Base-by-base conservation (phyloP, 345 rosid genomes). In the Geranium rotundifolium region DNA sequence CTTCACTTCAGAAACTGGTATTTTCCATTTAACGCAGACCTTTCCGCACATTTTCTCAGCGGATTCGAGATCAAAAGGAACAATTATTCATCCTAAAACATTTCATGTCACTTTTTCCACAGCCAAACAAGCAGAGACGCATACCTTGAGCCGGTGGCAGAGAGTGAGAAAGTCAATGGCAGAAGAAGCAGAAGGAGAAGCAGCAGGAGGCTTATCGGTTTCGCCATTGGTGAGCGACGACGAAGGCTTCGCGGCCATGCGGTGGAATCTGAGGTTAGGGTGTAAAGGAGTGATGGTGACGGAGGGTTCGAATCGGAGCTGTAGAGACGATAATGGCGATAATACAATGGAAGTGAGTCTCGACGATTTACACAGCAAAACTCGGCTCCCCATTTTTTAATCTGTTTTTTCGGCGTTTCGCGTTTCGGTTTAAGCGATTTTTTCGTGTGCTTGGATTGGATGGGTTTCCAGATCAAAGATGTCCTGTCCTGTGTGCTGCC, bases 141-240 rank as follows among this genome's bases (percentile, higher is more conserved):
- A 58, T 57, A 88, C 98, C 88, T 92, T 92, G 65, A 92, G 97
- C 61, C 85, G 85, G 79, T 89, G 85, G 61, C 97, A 87, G 31
- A 89, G 84, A n/a, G 96, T 73, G 76, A 92, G 97, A 59, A 92
- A 89, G 71, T 92, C 98, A 23, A 92, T 75, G 6, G 86, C 95
- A 27, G 97, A 85, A 13, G 88, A 71, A 66, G 83, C 74, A 17
- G 90, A 71, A 34, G 76, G 55, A 3, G 73, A 62, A 5, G 74
- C 55, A 49, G 68, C 20, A 62, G 75, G 66, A 63, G 71, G 69
- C 34, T 52, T 58, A 60, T 59, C 54, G 60, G 55, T 49, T 70
- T 71, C 70, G 34, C 75, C 80, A 65, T 62, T 58, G 61, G 77
- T n/a, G 68, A 69, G 56, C 55, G 81, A 62, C 17, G 84, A 62